Base-by-base conservation (phyloP, 495 filamentous ascomycete genomes). In the Sphaerosporella brunnea region DNA sequence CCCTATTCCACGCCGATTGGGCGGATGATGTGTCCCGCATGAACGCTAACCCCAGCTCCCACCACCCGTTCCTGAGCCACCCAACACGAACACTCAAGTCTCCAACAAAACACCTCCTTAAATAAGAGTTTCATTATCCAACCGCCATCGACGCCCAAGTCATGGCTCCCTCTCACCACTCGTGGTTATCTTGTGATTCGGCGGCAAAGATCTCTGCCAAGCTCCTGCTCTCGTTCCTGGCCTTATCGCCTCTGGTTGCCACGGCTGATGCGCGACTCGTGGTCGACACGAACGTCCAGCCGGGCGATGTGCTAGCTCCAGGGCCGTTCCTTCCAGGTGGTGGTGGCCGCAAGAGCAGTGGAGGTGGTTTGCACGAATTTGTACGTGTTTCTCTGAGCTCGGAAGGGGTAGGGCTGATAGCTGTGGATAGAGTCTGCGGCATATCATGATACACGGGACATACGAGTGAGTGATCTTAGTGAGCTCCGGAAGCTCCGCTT, bases 391-490 rank as follows among this genome's bases (percentile, higher is more conserved):
- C n/a, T n/a, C n/a, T n/a, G n/a, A n/a, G n/a, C n/a, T n/a, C n/a
- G n/a, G n/a, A n/a, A n/a, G n/a, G n/a, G n/a, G n/a, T n/a, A n/a
- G n/a, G n/a, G 9, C 26, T 23, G 43, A 26, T 25, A 43, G 40
- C 40, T 43, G 20, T 25, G 2, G 37, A 35, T 23, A 46, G 43
- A 46, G 43, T 46, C 70, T 97, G 50, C 78, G 82, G 51, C 90
- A 96, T 64, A 77, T 96, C 45, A 85, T 84, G 64, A 85, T 90
- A 56, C 88, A 93, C 60, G 90, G 85, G 4, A 77, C 80, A 40
- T 57, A 74, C 32, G 41, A 48, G 58, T 61, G 26, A 51, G 52
- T 36, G 32, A 42, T 9, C 13, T 36, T n/a, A 20, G 39, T 36
- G 19, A 18, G 10, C 10, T 39, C 13, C 15, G 13, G 19, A n/a